These are phyloP conservation scores for Echinosophora koreensis DNA, from an alignment of 306 rosid species.

Conservation along the genomic window DNA sequence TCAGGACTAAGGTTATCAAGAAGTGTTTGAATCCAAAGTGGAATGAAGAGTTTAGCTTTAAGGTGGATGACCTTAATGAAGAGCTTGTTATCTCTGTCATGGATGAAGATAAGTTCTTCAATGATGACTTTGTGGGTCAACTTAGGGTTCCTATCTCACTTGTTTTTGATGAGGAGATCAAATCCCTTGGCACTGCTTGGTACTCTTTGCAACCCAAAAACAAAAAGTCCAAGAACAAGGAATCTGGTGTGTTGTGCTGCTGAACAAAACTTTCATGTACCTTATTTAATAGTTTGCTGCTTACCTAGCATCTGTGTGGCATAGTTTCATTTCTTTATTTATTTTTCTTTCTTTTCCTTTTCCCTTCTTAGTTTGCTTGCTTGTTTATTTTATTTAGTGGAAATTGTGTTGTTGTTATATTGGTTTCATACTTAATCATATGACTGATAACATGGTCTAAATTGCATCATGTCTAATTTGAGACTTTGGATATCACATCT, in stretches of 20 bases:
- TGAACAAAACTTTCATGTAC: constrained; percentile 23
- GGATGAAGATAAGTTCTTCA: constrained; percentile 95
- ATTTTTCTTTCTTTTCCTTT: neutral
- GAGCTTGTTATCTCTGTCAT: constrained; percentile 74
- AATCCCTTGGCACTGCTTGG: constrained; percentile 88
- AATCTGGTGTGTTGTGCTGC: constrained; percentile 69
- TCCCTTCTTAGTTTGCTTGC: neutral
- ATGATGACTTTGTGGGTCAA: constrained; percentile 89
- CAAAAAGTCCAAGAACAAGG: constrained; percentile 86
- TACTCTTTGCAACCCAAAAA: constrained; percentile 78
- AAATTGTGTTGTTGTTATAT: constrained; percentile 28
- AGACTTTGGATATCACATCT: constrained; percentile 17
- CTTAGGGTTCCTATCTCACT: constrained; percentile 71
- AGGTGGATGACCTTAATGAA: constrained; percentile 84
- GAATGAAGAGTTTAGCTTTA: constrained; percentile 85
- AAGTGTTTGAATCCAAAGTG: constrained; percentile 86
- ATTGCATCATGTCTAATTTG: constrained; percentile 37
- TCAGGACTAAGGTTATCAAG: constrained; percentile 85
- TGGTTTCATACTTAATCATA: constrained; percentile 12
- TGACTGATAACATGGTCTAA: constrained; percentile 2
- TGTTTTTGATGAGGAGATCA: constrained; percentile 75
- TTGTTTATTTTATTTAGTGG: constrained; percentile 13
- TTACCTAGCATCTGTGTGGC: constrained; percentile 23
- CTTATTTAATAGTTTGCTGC: constrained; percentile 17
- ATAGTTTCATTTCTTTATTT: neutral